Conservation (phyloP, 352 stramenopile genomes). For the Phytophthora idaei region DNA sequence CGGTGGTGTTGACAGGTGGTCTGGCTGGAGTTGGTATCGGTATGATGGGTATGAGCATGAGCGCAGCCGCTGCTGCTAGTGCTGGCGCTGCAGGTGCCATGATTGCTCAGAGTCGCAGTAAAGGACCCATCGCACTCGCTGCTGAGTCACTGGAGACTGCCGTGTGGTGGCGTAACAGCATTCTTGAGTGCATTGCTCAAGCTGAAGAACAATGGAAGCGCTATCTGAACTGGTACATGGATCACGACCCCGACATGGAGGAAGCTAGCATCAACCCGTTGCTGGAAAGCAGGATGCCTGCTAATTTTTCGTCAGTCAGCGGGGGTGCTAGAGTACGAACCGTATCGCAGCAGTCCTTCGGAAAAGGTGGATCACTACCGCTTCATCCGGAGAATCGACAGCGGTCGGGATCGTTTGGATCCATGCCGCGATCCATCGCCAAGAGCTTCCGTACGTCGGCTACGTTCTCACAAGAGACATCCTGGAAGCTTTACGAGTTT, state of each 20-base stretch:
- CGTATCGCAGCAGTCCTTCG: slow-evolving; percentile 25
- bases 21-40: slow-evolving; percentile 80
- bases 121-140: slow-evolving; percentile 75
- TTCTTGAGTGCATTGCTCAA: slow-evolving; percentile 84
- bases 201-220: slow-evolving; percentile 87
- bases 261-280: slow-evolving; percentile 24
- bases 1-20: slow-evolving; percentile 78
- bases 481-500: slow-evolving; percentile 79
- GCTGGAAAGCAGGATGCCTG: slow-evolving; percentile 19
- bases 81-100: slow-evolving; percentile 72
- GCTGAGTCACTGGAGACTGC: slow-evolving; percentile 85
- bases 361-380: slow-evolving; percentile 16
- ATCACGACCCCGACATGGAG: slow-evolving; percentile 66
- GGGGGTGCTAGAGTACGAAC: slow-evolving; percentile 11
- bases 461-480: slow-evolving; percentile 79
- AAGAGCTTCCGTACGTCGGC: slow-evolving; percentile 80
- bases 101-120: slow-evolving; percentile 73
- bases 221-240: slow-evolving; percentile 89
- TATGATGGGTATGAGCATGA: slow-evolving; percentile 84
- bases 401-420: slow-evolving; percentile 69
- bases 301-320: background rate
- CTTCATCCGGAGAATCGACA: slow-evolving; percentile 30
- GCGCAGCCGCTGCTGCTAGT: slow-evolving; percentile 73
- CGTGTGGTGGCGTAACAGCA: slow-evolving; percentile 87
- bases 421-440: slow-evolving; percentile 75